Evolutionary conservation across 2,329 filamentous ascomycete species (phyloP).

Genomic region (Colletotrichum sp.): DNA sequence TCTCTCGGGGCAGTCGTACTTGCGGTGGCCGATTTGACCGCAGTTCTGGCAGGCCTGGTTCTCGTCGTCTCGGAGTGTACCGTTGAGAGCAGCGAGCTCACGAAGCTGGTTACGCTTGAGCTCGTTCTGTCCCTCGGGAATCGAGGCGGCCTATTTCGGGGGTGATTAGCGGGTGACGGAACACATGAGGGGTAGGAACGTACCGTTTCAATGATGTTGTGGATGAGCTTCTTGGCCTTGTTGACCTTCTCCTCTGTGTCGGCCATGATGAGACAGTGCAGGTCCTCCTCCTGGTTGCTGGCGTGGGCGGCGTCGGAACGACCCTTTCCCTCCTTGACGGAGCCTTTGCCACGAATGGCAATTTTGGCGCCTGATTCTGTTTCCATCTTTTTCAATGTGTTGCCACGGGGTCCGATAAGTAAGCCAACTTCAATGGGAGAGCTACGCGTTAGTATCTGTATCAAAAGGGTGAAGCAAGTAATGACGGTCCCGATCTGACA

Average conservation of each 20-base stretch:
- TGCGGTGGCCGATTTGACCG: slow-evolving; percentile 97
- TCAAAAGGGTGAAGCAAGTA: slow-evolving; percentile 40
- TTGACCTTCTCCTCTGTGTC: slow-evolving; percentile 99
- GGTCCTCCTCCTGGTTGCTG: slow-evolving; percentile 99
- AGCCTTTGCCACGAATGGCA: slow-evolving; percentile 98
- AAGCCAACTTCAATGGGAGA: slow-evolving; percentile 92
- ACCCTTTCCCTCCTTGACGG: slow-evolving; percentile 99
- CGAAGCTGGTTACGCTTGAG: slow-evolving; percentile 98
- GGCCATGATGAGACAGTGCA: slow-evolving; percentile 99
- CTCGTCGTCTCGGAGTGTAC: slow-evolving; percentile 97
- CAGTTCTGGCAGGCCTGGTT: slow-evolving; percentile 99
- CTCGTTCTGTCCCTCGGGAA: slow-evolving; percentile 98
- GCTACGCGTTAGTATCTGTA: slow-evolving; percentile 87
- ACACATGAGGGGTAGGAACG: slow-evolving; percentile 39
- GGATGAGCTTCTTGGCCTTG: slow-evolving; percentile 97
- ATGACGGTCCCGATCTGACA: slow-evolving; percentile 34
- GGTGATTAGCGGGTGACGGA: slow-evolving; percentile 26
- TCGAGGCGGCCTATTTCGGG: slow-evolving; percentile 81
- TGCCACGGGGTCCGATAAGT: slow-evolving; percentile 99
- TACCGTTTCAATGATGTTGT: slow-evolving; percentile 98
- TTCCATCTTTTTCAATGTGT: slow-evolving; percentile 99
- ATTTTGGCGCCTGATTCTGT: slow-evolving; percentile 97
- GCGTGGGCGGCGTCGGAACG: slow-evolving; percentile 98
- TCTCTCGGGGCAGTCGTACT: slow-evolving; percentile 97
- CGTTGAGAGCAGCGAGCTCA: slow-evolving; percentile 96